Conservation (phyloP, 805 yeast species). For the Starmerella geochares region DNA sequence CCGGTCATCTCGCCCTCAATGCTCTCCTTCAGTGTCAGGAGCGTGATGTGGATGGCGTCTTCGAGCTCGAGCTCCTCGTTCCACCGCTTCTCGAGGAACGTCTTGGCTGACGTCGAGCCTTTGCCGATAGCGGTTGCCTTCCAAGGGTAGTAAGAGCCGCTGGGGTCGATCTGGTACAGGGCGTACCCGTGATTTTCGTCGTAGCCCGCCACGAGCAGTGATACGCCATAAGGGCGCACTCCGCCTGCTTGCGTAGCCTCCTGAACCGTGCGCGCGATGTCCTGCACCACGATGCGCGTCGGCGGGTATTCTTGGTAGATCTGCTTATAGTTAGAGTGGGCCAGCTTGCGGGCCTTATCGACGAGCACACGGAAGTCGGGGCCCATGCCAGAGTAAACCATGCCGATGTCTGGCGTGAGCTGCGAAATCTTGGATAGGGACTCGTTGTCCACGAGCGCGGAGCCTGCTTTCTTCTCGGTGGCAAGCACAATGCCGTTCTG, state of each 20-base stretch:
- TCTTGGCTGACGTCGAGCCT: conserved; percentile 91
- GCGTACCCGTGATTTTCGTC: conserved; percentile 70
- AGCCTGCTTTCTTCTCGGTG: conserved; percentile 83
- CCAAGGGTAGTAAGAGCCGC: conserved; percentile 98
- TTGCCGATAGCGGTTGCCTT: conserved; percentile 98
- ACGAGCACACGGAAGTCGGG: conserved; percentile 94
- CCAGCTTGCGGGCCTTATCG: conserved; percentile 84
- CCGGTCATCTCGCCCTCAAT: conserved; percentile 98
- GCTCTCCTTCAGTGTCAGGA: conserved; percentile 86
- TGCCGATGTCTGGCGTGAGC: conserved; percentile 91
- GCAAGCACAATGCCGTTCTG: conserved; percentile 95
- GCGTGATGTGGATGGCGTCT: conserved; percentile 94
- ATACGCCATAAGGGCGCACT: conserved; percentile 97
- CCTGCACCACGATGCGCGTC: conserved; percentile 83
- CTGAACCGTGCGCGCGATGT: conserved; percentile 92
- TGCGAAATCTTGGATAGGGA: conserved; percentile 66
- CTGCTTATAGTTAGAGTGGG: conserved; percentile 87
- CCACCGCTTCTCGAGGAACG: conserved; percentile 96
- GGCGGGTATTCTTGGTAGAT: conserved; percentile 96
- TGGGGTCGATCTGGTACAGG: conserved; percentile 94
- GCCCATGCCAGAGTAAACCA: conserved; percentile 97
- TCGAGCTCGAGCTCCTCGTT: conserved; percentile 92
- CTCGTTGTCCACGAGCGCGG: conserved; percentile 65
- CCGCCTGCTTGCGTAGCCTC: conserved; percentile 99
- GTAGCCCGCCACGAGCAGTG: conserved; percentile 85